These are phyloP conservation scores for Tricladium varicosporioides DNA, from an alignment of 2,329 filamentous ascomycete genomes.

Conservation along the genomic window DNA sequence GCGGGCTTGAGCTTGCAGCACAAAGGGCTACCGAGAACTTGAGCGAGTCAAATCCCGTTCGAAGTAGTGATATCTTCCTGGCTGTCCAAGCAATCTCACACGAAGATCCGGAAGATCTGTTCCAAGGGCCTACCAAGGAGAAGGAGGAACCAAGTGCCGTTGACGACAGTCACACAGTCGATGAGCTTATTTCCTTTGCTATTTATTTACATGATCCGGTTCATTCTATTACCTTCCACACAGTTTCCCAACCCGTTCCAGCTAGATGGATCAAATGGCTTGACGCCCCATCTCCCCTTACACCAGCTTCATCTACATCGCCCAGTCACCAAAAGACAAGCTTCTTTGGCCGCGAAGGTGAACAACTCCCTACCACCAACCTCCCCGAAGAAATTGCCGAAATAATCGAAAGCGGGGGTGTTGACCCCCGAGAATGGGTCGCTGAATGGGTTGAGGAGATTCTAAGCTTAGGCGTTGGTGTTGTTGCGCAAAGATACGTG, in stretches of 20 bases:
- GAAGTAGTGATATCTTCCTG: constrained; percentile 92
- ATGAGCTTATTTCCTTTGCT: constrained; percentile 70
- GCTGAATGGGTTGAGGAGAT: constrained; percentile 95
- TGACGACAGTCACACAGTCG: constrained; percentile 48
- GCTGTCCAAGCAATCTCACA: constrained; percentile 84
- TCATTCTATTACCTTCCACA: constrained; percentile 83
- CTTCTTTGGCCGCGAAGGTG: constrained; percentile 44
- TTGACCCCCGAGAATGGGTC: constrained; percentile 95
- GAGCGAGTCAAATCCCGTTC: constrained; percentile 82
- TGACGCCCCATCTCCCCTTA: constrained; percentile 65
- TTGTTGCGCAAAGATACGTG: constrained; percentile 93
- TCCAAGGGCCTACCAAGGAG: constrained; percentile 58
- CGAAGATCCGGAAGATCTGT: constrained; percentile 63
- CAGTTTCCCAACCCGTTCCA: constrained; percentile 80
- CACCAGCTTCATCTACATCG: constrained; percentile 41
- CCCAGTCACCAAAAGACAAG: constrained; percentile 27
- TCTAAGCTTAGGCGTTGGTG: constrained; percentile 72
- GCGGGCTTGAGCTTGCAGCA: constrained; percentile 78
- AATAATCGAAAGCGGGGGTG: constrained; percentile 71
- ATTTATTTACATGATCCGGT: constrained; percentile 84
- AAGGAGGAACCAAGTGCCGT: constrained; percentile 52
- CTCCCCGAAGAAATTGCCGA: constrained; percentile 83
- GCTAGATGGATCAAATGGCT: constrained; percentile 89
- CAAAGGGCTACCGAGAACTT: constrained; percentile 75
- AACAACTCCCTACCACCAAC: constrained; percentile 42